Evolutionary conservation across 495 filamentous ascomycete species (phyloP), one percentile per base, ranked within the genome.

Genomic region (Saxophila tyrrhenica): DNA sequence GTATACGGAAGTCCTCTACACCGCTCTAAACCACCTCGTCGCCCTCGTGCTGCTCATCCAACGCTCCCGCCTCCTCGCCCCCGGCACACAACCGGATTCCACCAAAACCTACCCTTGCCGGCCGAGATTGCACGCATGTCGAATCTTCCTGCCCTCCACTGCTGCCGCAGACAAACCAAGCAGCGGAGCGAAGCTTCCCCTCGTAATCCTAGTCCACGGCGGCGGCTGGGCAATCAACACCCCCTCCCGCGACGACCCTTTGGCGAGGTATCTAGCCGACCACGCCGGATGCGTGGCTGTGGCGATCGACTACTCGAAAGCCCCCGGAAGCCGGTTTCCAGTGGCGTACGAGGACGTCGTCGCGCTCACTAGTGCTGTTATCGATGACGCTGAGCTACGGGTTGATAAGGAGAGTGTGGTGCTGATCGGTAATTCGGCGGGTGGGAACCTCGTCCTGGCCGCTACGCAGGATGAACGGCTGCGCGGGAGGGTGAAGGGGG

Each of bases 251-350:
- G 39, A 44, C n/a, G 50, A 43, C 24, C 50, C 35, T 15, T 22
- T 52, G 2, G 32, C 35, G 3, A 32, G 50, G n/a, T 23, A 5
- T 5, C 32, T 52, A 3, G 32, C 50, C 9, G 50, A 52, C 22
- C 2, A 16, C 24, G 5, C 7, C 39, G 24, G 38, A 24, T 52
- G 50, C 20, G 9, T 51, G n/a, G 48, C 21, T 19, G 48, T 51
- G 7, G 25, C n/a, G 11, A 51, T 51, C 21, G 48, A 51, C 48
- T 51, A 51, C 32, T 15, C n/a, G n/a, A 51, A 51, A 39, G 48
- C 48, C 2, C 48, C 48, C 11, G 3, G 16, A 51, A 3, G 13
- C 24, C 20, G 25, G 3, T 51, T 51, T 20, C 48, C 48, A 9
- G 19, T 20, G 11, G 48, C 24, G 5, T 51, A 51, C 32, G 48